A percentile compares a stretch with the other conserved stretches of the same genome.
phyloP scores from a whole-genome alignment of 1,139 yeast species.

The Suhomyces terraborum region DNA sequence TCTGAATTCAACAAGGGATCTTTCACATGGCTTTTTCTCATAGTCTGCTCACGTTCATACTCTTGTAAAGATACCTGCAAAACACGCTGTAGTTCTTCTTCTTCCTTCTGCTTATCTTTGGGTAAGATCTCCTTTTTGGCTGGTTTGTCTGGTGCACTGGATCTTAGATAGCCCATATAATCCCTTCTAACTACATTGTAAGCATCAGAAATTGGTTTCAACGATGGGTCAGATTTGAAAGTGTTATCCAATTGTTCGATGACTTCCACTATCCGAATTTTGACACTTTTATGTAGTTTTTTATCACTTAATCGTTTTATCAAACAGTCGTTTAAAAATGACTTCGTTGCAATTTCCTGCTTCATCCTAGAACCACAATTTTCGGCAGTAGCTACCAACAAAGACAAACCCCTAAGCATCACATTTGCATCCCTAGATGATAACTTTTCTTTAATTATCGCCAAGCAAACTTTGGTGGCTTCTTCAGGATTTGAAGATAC shows the following conservation, averaged over 20 bases:
- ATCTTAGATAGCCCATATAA: conserved; percentile 46
- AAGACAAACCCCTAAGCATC: conserved; percentile 68
- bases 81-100: conserved; percentile 77
- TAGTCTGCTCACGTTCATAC: conserved; percentile 43
- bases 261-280: conserved; percentile 64
- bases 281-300: conserved; percentile 67
- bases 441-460: conserved; percentile 54
- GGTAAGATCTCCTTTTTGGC: conserved; percentile 54
- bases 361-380: conserved; percentile 90
- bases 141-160: conserved; percentile 57
- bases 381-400: conserved; percentile 79
- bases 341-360: conserved; percentile 74
- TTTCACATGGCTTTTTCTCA: conserved; percentile 31
- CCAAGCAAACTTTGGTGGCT: conserved; percentile 54
- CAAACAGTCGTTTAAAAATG: conserved; percentile 59
- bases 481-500: conserved; percentile 74
- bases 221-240: conserved; percentile 71
- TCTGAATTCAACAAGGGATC: conserved; percentile 32
- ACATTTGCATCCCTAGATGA: conserved; percentile 75
- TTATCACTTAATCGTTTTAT: conserved; percentile 57
- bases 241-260: conserved; percentile 62
- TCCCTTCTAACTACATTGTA: conserved; percentile 45
- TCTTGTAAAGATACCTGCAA: conserved; percentile 78
- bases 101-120: conserved; percentile 60
- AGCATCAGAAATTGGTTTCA: conserved; percentile 69